Conservation (phyloP, 805 yeast genomes). For the Kodamaea neixiangensis region DNA sequence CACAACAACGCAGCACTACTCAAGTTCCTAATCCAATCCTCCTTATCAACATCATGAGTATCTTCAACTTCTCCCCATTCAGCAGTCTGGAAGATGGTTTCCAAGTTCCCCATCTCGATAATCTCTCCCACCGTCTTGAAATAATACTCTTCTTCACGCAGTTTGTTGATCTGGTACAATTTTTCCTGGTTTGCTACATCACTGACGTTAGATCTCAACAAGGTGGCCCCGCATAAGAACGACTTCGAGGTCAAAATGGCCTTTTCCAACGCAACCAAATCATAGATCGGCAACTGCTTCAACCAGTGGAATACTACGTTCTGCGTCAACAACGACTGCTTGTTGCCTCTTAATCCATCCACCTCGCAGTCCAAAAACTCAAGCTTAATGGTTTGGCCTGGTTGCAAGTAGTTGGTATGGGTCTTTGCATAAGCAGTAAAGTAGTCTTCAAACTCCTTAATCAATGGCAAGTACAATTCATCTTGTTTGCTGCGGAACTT, state of each 20-base stretch:
- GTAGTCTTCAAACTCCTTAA: slow-evolving; percentile 61
- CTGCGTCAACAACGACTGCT: slow-evolving; percentile 61
- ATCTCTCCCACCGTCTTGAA: slow-evolving; percentile 63
- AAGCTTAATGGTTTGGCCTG: slow-evolving; percentile 40
- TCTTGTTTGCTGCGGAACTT: slow-evolving; percentile 77
- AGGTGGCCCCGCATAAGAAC: slow-evolving; percentile 74
- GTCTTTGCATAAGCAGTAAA: slow-evolving; percentile 44
- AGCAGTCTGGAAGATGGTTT: slow-evolving; percentile 78
- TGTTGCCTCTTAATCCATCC: slow-evolving; percentile 80
- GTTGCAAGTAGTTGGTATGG: slow-evolving; percentile 26
- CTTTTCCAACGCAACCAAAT: slow-evolving; percentile 85
- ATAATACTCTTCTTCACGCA: slow-evolving; percentile 30
- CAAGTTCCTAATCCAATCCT: slow-evolving; percentile 79
- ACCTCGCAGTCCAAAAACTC: slow-evolving; percentile 75
- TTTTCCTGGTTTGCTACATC: slow-evolving; percentile 20
- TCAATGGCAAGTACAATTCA: slow-evolving; percentile 72
- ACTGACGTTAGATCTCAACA: slow-evolving; percentile 51
- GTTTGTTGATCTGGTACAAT: slow-evolving; percentile 39
- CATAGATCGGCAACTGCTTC: slow-evolving; percentile 63
- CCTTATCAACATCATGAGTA: slow-evolving; percentile 96
- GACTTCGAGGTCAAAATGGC: slow-evolving; percentile 87
- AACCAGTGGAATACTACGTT: slow-evolving; percentile 67
- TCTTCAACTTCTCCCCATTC: slow-evolving; percentile 99
- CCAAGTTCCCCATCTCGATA: slow-evolving; percentile 76
- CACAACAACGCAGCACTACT: slow-evolving; percentile 67